These are phyloP conservation scores for Epichloe glyceriae DNA, from an alignment of 2,329 filamentous ascomycete genomes.

Conservation along the genomic window DNA sequence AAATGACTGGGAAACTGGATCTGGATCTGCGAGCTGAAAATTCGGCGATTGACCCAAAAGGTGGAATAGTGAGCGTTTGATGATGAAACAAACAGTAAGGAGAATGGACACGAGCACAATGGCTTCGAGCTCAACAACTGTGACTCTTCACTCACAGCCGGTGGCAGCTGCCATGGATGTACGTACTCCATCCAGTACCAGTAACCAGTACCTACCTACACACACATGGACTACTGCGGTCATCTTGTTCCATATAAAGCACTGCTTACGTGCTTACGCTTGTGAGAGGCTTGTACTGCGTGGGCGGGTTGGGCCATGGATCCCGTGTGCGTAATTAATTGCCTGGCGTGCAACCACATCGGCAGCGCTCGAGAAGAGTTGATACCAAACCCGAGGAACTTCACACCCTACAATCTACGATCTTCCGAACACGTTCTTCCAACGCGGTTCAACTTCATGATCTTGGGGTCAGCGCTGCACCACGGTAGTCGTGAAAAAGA, in stretches of 20 bases:
- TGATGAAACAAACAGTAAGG: background rate
- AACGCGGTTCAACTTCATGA: no score
- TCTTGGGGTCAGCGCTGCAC: no score
- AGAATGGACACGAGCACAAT: background rate
- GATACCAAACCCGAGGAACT: no score
- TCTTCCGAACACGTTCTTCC: no score
- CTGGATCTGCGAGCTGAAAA: background rate
- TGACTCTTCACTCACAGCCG: background rate
- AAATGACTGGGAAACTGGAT: background rate
- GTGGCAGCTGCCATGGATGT: background rate
- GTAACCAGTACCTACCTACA: no score
- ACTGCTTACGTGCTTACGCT: background rate
- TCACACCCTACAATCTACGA: no score
- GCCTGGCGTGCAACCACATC: no score
- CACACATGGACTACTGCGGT: background rate
- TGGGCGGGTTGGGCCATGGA: background rate
- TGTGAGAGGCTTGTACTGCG: background rate
- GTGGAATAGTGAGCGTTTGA: background rate
- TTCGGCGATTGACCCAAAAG: background rate
- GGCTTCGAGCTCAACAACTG: background rate
- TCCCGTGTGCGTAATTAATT: no score
- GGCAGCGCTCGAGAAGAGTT: no score
- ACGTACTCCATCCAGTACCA: no score
- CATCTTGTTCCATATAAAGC: background rate
- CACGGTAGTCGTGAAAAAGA: background rate